Evolutionary conservation across 2,329 filamentous ascomycete genomes (phyloP).

Genomic region (Colletotrichum sansevieriae): DNA sequence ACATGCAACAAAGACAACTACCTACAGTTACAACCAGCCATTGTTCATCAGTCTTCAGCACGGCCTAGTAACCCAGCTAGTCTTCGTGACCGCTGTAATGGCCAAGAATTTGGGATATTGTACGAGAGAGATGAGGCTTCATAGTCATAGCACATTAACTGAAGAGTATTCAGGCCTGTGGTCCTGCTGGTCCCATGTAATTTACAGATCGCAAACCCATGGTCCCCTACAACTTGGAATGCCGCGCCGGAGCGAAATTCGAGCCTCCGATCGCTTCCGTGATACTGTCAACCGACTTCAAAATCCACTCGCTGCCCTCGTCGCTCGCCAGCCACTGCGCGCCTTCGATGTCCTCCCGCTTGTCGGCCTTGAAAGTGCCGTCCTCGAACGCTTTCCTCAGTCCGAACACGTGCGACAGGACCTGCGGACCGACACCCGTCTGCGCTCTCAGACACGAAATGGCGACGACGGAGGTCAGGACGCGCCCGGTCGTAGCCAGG

Average conservation of each 20-base stretch:
- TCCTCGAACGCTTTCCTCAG: constrained; percentile 81
- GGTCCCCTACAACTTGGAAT: constrained; percentile 34
- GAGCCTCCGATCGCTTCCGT: constrained; percentile 59
- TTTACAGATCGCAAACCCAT: constrained; percentile 7
- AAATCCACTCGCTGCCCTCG: constrained; percentile 62
- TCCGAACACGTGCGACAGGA: constrained; percentile 85
- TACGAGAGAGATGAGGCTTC: too few species aligned
- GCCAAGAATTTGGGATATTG: too few species aligned
- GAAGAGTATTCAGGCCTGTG: constrained; percentile 1
- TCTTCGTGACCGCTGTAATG: too few species aligned
- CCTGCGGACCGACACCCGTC: constrained; percentile 86
- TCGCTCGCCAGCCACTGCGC: constrained; percentile 60
- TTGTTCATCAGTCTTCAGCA: too few species aligned
- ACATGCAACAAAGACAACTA: too few species aligned
- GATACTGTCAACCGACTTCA: constrained; percentile 60
- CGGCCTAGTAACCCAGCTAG: too few species aligned
- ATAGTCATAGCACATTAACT: not conserved
- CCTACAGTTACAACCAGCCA: too few species aligned
- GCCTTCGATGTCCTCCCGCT: constrained; percentile 48
- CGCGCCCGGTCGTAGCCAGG: constrained; percentile 71
- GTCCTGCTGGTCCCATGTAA: not conserved
- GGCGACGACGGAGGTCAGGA: constrained; percentile 80
- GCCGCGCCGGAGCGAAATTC: constrained; percentile 36
- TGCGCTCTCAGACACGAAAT: constrained; percentile 82
- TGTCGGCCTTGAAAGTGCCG: constrained; percentile 62